These are phyloP conservation scores for Puccinia horiana DNA, from an alignment of 1,284 basidiomycete species.

Conservation along the genomic window DNA sequence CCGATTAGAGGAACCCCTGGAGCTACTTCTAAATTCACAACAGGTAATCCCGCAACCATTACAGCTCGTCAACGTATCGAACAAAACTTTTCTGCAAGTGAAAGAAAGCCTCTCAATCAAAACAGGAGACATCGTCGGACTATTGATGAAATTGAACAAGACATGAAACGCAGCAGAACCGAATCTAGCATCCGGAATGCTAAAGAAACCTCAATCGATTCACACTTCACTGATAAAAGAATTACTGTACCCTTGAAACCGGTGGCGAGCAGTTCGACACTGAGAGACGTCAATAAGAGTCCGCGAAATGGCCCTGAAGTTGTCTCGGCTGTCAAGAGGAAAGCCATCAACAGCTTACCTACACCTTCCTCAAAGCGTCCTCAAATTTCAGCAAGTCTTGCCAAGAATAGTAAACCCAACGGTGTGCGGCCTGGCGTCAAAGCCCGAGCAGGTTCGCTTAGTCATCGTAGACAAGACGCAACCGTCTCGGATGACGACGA, in stretches of 20 bases:
- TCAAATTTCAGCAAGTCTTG: neutral
- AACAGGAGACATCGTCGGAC: conserved; percentile 33
- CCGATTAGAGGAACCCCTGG: neutral
- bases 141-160: conserved; percentile 48
- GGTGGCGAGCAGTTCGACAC: neutral
- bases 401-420: conserved; percentile 6
- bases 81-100: conserved; percentile 14
- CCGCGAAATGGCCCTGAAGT: neutral
- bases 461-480: neutral
- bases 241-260: conserved; percentile 13
- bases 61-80: conserved; percentile 26
- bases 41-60: neutral
- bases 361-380: neutral
- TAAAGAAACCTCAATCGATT: neutral
- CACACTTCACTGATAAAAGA: neutral
- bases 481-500: neutral
- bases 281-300: neutral
- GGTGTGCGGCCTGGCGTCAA: neutral
- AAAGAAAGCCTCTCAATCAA: conserved; percentile 37
- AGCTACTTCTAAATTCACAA: neutral
- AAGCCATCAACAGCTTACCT: neutral
- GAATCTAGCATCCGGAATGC: neutral
- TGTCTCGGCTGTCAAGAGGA: conserved; percentile 9
- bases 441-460: neutral
- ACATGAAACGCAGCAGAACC: conserved; percentile 30